Base-by-base conservation (phyloP, 176 grass and related monocot species). In the Ensete ventricosum region DNA sequence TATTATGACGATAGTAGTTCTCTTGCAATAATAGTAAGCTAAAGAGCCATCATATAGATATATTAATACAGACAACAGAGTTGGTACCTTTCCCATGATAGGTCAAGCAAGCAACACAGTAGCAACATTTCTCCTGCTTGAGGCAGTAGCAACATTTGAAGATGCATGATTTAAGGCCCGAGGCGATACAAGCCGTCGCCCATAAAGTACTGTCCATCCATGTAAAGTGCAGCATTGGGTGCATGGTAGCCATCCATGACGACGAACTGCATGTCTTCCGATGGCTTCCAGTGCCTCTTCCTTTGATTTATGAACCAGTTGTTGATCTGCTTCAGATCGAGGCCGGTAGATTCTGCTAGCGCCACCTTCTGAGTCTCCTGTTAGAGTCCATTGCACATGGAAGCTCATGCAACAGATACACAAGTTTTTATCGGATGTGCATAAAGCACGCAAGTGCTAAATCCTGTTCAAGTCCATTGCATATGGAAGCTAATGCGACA, bases 281-380 rank as follows among this genome's bases (percentile, higher is more conserved):
- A 72, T 7, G 68, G 78, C 54, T 80, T 80, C 78, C 78, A 72
- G 55, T 80, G 78, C 19, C 78, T 69, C 78, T 80, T 80, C 48
- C 55, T 69, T 27, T 80, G 68, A 43, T 80, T 80, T 72, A 80
- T 80, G 55, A 80, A 80, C 78, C 78, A 73, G 78, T 80, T 80
- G 55, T 72, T 80, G 29, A 80, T 73, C 78, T 80, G 78, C 78
- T 72, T 80, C 68, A 71, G 78, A 29, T 80, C 78, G 0, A 80
- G 68, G 24, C 68, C 68, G 1, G 67, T 80, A 4, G 78, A 80
- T 26, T 72, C 78, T 2, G 78, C 78, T 20, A 80, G 49, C 1
- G 78, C 78, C 54, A 80, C 57, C 54, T 80, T 80, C 54, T 80
- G 65, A 9, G 54, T 68, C 54, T 71, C 78, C 67, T 80, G 67